These are phyloP conservation scores for Penicillium sp. DNA, from an alignment of 2,329 filamentous ascomycete species.

Conservation along the genomic window DNA sequence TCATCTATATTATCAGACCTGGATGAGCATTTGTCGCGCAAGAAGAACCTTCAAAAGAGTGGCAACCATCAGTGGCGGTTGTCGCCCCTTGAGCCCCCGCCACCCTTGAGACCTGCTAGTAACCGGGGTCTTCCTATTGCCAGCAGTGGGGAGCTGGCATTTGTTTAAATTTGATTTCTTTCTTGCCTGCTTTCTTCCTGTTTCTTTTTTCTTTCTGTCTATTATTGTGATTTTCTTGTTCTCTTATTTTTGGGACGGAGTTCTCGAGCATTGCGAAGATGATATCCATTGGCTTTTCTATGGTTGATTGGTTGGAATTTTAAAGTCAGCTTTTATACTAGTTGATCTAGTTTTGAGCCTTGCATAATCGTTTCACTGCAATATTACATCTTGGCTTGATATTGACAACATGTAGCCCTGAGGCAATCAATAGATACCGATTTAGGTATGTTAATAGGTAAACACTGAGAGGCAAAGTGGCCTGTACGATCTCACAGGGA, in stretches of 20 bases:
- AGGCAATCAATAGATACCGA: neutral
- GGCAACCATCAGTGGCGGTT: slow-evolving; percentile 12
- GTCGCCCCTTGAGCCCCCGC: slow-evolving; percentile 16
- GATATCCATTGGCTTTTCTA: slow-evolving; percentile 29
- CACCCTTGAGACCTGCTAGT: slow-evolving; percentile 14
- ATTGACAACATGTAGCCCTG: neutral
- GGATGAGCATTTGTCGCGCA: slow-evolving; percentile 25
- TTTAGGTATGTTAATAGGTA: neutral
- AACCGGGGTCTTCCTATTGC: slow-evolving; percentile 22
- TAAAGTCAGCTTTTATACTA: neutral
- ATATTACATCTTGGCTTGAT: neutral
- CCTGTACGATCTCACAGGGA: no score
- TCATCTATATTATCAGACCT: slow-evolving; percentile 26
- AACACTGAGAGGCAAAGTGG: neutral
- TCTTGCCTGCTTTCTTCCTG: neutral
- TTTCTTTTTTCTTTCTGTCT: neutral
- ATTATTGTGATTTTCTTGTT: neutral
- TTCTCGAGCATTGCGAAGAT: slow-evolving; percentile 25
- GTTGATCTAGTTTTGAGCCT: slow-evolving; percentile 11
- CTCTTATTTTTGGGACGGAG: slow-evolving; percentile 7
- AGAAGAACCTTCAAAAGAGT: slow-evolving; percentile 11
- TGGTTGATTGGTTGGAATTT: slow-evolving; percentile 6
- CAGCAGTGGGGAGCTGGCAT: slow-evolving; percentile 26
- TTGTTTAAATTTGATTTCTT: slow-evolving; percentile 19
- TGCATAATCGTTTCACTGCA: neutral